phyloP scores from a whole-genome alignment of 208 protist species.

The Endotrypanum monterogeii region DNA sequence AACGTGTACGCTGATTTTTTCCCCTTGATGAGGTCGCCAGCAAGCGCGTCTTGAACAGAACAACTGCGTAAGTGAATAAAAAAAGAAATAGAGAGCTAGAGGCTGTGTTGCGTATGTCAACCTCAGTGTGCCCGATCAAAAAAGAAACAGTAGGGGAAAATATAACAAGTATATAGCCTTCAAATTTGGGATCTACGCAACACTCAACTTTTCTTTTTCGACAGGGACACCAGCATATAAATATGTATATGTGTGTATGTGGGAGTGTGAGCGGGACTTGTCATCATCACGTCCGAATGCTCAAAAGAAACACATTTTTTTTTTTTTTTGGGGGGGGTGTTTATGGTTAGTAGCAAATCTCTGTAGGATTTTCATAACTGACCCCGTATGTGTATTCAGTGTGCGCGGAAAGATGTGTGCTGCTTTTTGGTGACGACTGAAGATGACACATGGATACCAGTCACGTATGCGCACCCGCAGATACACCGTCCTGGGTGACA shows the following conservation, averaged over 20 bases:
- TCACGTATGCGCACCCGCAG: not conserved
- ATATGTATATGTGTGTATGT: not conserved
- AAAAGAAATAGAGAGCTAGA: not conserved
- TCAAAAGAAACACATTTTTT: not conserved
- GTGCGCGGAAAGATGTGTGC: not conserved
- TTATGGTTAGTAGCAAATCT: too few species aligned
- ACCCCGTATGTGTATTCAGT: not conserved
- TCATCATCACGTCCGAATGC: not conserved
- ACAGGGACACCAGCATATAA: not conserved
- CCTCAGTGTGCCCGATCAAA: not conserved
- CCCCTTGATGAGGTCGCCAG: not conserved
- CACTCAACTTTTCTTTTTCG: not conserved
- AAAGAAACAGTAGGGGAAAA: not conserved
- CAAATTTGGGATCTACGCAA: not conserved
- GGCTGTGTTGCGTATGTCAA: not conserved
- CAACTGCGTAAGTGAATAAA: not conserved
- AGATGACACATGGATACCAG: not conserved
- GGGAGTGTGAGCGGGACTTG: not conserved
- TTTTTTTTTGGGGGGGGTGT: not conserved
- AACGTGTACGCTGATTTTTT: not conserved
- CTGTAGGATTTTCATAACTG: not conserved
- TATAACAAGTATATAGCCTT: not conserved
- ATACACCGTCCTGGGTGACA: not conserved
- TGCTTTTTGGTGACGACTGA: not conserved
- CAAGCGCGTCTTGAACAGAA: not conserved